Evolutionary conservation across 371 early-diverging fungal genomes (phyloP), one percentile per base, ranked within the genome.

Genomic region (Phascolomyces articulosus): DNA sequence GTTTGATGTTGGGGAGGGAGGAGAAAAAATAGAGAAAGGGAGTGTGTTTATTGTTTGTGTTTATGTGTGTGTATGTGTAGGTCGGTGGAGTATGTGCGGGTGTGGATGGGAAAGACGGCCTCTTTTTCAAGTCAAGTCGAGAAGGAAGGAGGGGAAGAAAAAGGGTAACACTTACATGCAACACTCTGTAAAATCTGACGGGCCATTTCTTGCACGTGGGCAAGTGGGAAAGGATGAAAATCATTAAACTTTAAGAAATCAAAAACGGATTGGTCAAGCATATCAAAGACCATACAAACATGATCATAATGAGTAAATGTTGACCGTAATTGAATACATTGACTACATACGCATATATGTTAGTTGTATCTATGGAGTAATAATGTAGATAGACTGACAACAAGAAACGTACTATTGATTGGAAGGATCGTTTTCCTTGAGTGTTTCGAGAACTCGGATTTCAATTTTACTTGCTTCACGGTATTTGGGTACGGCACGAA

Each of bases 201-300:
- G 13, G 93, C 94, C 76, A 98, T 90, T 31, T 87, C 77, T 66
- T 92, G 93, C 27, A 97, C 91, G 40, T 97, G 95, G 59, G 83
- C 73, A 26, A 90, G 75, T 23, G 96, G 94, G 73, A 97, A 96
- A 10, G 96, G 93, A 8, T 85, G 76, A 72, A 96, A 97, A 44
- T 87, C 74, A 74, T 96, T 96, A 51, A 82, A 87, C 76, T 98
- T 96, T 53, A 98, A 74, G 76, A 93, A 98, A 70, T 98, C 98
- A 83, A 94, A 98, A 10, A 97, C 86, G 59, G 91, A 91, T 26
- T 90, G 90, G 8, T 91, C 89, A 16, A 96, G 79, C 27, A 97
- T 82, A 62, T 94, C 96, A 80, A 98, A 98, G 49, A 96, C 96
- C 96, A 98, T 96, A 78, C 98, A 98, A 2, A 94, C 91, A 77